Evolutionary conservation across 345 rosid species (phyloP).

Genomic region (Rhodamnia rubescens): DNA sequence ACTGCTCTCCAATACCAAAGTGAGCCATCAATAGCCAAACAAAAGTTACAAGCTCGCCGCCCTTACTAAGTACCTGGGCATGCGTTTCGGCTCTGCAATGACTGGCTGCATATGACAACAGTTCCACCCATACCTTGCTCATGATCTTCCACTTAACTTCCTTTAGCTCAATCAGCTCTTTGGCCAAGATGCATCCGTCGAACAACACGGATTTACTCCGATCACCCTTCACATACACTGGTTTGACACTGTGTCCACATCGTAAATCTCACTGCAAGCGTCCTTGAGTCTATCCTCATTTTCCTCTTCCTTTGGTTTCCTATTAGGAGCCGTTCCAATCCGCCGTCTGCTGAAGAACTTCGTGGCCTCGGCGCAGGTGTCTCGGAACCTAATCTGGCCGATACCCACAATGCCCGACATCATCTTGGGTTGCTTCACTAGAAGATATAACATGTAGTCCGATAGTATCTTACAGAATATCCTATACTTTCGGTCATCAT

Average conservation of each 20-base stretch:
- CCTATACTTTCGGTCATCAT: neutral
- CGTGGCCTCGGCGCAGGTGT: conserved; percentile 2
- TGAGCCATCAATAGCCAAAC: conserved; percentile 78
- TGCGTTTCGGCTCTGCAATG: conserved; percentile 46
- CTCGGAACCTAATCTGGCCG: neutral
- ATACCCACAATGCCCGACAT: conserved; percentile 2
- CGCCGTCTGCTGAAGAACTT: neutral
- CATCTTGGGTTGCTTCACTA: conserved; percentile 2
- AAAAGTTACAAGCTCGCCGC: conserved; percentile 51
- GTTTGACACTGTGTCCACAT: conserved; percentile 19
- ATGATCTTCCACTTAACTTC: conserved; percentile 37
- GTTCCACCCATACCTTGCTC: conserved; percentile 56
- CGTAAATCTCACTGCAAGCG: neutral
- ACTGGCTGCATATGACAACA: conserved; percentile 42
- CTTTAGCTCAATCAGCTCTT: conserved; percentile 11
- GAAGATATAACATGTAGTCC: conserved; percentile 5
- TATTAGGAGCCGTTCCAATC: neutral
- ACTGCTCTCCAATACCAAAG: conserved; percentile 45
- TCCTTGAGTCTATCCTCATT: neutral
- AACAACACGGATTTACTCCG: conserved; percentile 53
- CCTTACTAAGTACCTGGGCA: conserved; percentile 48
- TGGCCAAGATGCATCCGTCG: conserved; percentile 47
- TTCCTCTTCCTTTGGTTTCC: neutral
- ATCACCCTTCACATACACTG: conserved; percentile 37
- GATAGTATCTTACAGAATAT: neutral